phyloP scores from a whole-genome alignment of 2,329 filamentous ascomycete genomes.

The Fusarium subtropicale region DNA sequence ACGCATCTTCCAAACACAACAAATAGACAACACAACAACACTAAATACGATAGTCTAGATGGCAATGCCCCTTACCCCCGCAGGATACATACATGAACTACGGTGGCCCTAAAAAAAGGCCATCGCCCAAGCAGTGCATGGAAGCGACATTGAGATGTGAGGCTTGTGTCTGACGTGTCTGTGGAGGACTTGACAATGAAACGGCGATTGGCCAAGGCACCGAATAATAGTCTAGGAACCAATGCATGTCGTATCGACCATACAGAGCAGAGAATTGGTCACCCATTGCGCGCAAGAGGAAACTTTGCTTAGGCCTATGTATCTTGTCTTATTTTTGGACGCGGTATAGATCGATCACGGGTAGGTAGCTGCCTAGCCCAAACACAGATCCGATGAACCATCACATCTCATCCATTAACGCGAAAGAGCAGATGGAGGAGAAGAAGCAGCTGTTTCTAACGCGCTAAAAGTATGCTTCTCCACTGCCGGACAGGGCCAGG shows the following conservation, averaged over 20 bases:
- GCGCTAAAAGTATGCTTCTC: constrained; percentile 1
- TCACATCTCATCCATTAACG: background rate
- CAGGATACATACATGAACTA: constrained; percentile 19
- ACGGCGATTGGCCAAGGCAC: constrained; percentile 21
- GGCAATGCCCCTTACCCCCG: constrained; percentile 15
- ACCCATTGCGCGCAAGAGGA: constrained; percentile 2
- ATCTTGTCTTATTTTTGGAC: constrained; percentile 31
- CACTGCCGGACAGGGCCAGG: constrained; percentile 10
- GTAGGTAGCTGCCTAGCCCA: constrained; percentile 1
- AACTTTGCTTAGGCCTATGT: constrained; percentile 2
- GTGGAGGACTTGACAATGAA: constrained; percentile 13
- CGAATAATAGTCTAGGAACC: constrained; percentile 13
- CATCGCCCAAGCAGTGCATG: constrained; percentile 20
- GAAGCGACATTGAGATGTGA: constrained; percentile 35
- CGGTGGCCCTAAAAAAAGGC: background rate
- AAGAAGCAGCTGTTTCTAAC: constrained; percentile 5
- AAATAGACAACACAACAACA: constrained; percentile 1
- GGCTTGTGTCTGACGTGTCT: constrained; percentile 38
- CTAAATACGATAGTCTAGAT: background rate
- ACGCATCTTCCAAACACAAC: background rate
- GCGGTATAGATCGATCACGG: constrained; percentile 32
- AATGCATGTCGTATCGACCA: constrained; percentile 14
- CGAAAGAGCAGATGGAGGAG: constrained; percentile 8
- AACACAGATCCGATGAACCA: constrained; percentile 28
- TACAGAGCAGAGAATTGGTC: constrained; percentile 2